Base-by-base conservation (phyloP, 2,329 filamentous ascomycete species). In the Fusarium staphyleae region DNA sequence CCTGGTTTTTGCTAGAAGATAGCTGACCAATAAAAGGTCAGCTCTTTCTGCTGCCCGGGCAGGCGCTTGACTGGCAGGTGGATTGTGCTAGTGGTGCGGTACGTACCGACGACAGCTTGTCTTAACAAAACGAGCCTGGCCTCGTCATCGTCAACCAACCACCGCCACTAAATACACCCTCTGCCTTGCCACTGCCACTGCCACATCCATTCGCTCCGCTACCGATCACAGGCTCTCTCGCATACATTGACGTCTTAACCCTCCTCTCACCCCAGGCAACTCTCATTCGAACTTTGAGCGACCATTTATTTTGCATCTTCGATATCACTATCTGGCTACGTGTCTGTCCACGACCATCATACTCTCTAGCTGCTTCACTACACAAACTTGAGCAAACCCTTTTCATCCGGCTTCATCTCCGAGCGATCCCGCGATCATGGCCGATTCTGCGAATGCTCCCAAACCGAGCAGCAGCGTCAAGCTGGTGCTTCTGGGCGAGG, bases 391-490 rank as follows among this genome's bases (percentile, higher is more conserved):
- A 52, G 30, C 37, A 44, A 56, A 11, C 26, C 19, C 19, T 15
- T 36, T 18, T 30, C 22, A 47, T 43, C 32, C 29, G 35, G 18
- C 46, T 48, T 52, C 49, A 53, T 62, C 49, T 58, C 52, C 55
- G 52, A 54, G 36, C 43, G 35, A 52, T 57, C 45, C 52, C 53
- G 53, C 59, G 37, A 68, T 44, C 32, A 77, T 77, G 75, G 72
- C 75, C 55, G 75, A 77, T 59, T 80, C 86, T 51, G 67, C 68
- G 72, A 85, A 84, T 66, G 81, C 83, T 72, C 89, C 91, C 57
- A 99, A 98, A 81, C 95, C 95, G 60, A 98, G 93, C 83, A 98
- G 93, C 87, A 99, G 95, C 80, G 95, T 99, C 75, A 99, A 99
- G 88, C 89, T 99, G 67, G 95, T 99, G 63, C 85, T 99, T 72